Evolutionary conservation across 2,329 filamentous ascomycete species (phyloP).

Genomic region (Aspergillus sp.): DNA sequence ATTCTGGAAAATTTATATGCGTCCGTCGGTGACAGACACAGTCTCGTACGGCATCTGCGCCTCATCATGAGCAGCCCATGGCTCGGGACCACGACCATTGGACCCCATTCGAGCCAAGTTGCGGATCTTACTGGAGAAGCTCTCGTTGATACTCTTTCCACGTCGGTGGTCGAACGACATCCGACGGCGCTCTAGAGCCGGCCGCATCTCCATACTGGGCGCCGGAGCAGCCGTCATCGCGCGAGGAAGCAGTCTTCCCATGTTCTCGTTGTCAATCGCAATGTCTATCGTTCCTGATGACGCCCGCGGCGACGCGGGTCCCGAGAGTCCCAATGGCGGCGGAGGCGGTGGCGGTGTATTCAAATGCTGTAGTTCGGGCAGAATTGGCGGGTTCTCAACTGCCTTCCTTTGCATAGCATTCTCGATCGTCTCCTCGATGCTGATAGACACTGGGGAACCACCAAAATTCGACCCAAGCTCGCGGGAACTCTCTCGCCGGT

Average conservation of each 20-base stretch:
- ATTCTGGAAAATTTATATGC: constrained; percentile 8
- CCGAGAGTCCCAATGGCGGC: constrained; percentile 32
- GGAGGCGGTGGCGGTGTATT: constrained; percentile 55
- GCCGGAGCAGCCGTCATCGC: constrained; percentile 37
- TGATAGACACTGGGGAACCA: constrained; percentile 44
- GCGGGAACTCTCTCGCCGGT: constrained; percentile 30
- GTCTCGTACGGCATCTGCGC: constrained; percentile 27
- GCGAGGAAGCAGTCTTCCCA: constrained; percentile 35
- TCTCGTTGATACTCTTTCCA: constrained; percentile 58
- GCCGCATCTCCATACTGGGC: constrained; percentile 22
- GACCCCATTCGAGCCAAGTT: constrained; percentile 57
- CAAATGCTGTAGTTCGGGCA: constrained; percentile 63
- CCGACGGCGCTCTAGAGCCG: constrained; percentile 35
- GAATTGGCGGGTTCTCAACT: constrained; percentile 45
- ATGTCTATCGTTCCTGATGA: constrained; percentile 42
- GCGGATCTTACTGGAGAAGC: constrained; percentile 53
- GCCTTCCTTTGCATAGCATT: constrained; percentile 24
- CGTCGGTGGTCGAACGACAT: constrained; percentile 51
- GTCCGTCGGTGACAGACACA: constrained; percentile 18
- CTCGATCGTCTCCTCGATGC: constrained; percentile 56
- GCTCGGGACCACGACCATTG: constrained; percentile 45
- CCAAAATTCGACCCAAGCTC: constrained; percentile 26
- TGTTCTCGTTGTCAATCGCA: constrained; percentile 38
- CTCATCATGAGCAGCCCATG: constrained; percentile 21
- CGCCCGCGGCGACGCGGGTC: constrained; percentile 28